Evolutionary conservation across 495 filamentous ascomycete species (phyloP).

Genomic region (Xylaria scruposa): DNA sequence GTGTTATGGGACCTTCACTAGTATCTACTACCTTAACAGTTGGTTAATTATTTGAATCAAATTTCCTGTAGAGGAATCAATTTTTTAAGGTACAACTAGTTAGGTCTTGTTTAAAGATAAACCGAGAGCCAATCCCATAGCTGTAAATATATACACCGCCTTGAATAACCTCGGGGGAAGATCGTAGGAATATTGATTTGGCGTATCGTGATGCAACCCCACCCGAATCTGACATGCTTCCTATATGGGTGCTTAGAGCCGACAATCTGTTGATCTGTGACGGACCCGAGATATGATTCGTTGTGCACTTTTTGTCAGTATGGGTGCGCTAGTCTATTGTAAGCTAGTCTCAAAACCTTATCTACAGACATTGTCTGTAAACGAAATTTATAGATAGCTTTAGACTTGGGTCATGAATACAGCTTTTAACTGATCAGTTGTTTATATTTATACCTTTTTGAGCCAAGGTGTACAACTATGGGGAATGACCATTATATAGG

Average conservation of each 20-base stretch:
- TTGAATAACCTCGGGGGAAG: not conserved
- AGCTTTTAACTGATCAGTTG: no score
- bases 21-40: slow-evolving; percentile 3
- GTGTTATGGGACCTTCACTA: not conserved
- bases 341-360: no score
- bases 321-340: no score
- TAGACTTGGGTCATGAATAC: no score
- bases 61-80: not conserved
- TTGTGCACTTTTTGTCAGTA: not conserved
- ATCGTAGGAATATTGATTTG: not conserved
- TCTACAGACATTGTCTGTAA: no score
- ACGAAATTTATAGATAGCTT: no score
- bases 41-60: slow-evolving; percentile 2
- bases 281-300: not conserved
- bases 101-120: slow-evolving; percentile 14
- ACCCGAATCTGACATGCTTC: no score
- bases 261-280: slow-evolving; percentile 19
- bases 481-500: no score
- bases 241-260: not conserved
- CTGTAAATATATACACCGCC: not conserved
- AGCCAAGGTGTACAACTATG: no score
- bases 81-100: slow-evolving; percentile 2
- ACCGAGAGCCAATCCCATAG: not conserved
- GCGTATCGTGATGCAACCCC: not conserved
- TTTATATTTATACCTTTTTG: no score